A percentile compares a stretch with the other conserved stretches of the same genome.
phyloP scores from a whole-genome alignment of 768 basidiomycete genomes.

The Russula emetica region DNA sequence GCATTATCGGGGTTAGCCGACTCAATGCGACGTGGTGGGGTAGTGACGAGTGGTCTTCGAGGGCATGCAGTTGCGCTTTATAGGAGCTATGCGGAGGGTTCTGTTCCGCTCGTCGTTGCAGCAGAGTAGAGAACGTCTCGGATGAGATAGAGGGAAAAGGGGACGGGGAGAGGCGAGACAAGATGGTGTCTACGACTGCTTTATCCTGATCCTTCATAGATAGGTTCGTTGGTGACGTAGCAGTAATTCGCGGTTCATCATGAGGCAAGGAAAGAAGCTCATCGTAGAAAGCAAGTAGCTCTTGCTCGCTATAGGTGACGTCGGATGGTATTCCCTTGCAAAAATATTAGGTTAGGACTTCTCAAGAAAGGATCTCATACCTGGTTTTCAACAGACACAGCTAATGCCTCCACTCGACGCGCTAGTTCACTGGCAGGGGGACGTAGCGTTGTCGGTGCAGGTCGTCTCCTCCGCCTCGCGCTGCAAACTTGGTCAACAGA shows the following conservation, averaged over 20 bases:
- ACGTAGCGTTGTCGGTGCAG: background rate
- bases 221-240: conserved; percentile 10
- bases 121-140: conserved; percentile 12
- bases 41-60: background rate
- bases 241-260: conserved; percentile 16
- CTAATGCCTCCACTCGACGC: conserved; percentile 24
- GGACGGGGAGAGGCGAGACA: conserved; percentile 25
- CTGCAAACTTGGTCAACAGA: background rate
- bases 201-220: conserved; percentile 21
- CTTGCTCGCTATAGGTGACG: conserved; percentile 35
- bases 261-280: conserved; percentile 37
- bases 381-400: background rate
- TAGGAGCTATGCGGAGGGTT: too few species aligned
- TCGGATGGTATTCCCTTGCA: conserved; percentile 4
- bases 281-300: conserved; percentile 41
- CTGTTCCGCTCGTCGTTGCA: conserved; percentile 1
- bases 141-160: background rate
- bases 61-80: background rate
- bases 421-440: conserved; percentile 9
- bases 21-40: conserved; percentile 7
- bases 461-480: conserved; percentile 1
- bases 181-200: conserved; percentile 35
- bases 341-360: background rate
- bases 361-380: background rate
- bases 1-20: conserved; percentile 1